Evolutionary conservation across 768 basidiomycete genomes (phyloP), one percentile per base, ranked within the genome.

Genomic region (Coprinopsis cinerea): DNA sequence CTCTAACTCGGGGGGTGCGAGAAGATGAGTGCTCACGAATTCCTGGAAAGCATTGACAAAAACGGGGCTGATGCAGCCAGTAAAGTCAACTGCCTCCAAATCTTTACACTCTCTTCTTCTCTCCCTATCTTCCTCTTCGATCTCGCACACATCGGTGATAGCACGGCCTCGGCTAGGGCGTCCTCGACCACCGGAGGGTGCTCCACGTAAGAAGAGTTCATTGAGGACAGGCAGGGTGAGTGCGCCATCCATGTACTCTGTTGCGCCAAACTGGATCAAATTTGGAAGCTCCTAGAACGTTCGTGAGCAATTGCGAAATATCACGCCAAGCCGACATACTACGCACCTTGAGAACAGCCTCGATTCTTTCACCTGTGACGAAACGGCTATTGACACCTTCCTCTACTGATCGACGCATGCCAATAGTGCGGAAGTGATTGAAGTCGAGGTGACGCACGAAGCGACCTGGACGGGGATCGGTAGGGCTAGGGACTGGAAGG

Each of bases 181-280:
- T 0, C 86, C 83, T 11, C 86, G 74, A 0, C 81, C 81, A 35
- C 82, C 79, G 23, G 85, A 84, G 7, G 81, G 77, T 5, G 73
- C 68, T 23, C 95, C 94, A 24, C 95, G 84, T 53, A 98, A 81
- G 59, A 99, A 83, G 15, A 99, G 70, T 61, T 97, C 95, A 47
- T 83, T 88, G 10, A 99, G 71, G 15, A 98, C 93, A 0, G 84
- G 74, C 14, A 88, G 70, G 11, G 85, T 89, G 35, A 99, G 73
- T 0, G 95, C 85, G 2, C 89, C 85, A 57, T 99, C 95, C 90
- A 99, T 97, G 63, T 97, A 99, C 64, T 99, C 95, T 1, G 95
- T 97, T 4, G 92, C 93, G n/a, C 94, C 94, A 55, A 99, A 92
- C 7, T 83, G 77, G 15, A 74, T 74, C 10, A 98, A 71, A 55